Conservation (phyloP, 2,329 filamentous ascomycete species). For the Penicillium sp. region DNA sequence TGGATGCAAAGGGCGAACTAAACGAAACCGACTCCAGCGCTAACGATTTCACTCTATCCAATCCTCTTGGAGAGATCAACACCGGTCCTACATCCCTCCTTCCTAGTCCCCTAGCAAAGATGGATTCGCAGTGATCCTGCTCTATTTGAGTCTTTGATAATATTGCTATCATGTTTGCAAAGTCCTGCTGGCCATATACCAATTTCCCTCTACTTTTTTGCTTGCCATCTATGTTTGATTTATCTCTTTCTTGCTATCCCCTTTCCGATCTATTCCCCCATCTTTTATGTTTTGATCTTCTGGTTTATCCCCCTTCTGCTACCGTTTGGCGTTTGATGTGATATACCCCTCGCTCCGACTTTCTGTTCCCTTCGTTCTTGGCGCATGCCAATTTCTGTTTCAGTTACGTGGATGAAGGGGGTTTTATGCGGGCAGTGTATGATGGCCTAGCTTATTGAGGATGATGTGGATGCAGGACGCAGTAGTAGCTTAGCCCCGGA, state of each 20-base stretch:
- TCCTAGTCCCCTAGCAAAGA: constrained; percentile 26
- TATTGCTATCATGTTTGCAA: neutral
- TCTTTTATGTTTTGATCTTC: constrained; percentile 5
- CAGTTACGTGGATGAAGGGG: constrained; percentile 21
- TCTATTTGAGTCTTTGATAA: neutral
- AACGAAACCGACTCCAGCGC: neutral
- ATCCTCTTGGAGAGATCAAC: constrained; percentile 29
- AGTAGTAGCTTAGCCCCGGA: constrained; percentile 6
- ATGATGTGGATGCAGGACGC: neutral
- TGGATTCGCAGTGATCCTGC: constrained; percentile 21
- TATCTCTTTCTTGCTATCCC: neutral
- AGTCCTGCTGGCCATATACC: neutral
- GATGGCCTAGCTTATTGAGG: constrained; percentile 16
- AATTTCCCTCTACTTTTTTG: neutral
- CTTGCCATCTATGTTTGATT: no score
- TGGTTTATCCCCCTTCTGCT: neutral
- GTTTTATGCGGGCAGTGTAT: constrained; percentile 12
- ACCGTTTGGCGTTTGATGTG: constrained; percentile 38
- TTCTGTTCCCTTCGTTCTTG: constrained; percentile 25
- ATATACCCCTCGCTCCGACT: constrained; percentile 40
- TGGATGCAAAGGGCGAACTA: constrained; percentile 15
- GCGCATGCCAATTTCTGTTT: constrained; percentile 21
- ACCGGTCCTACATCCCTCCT: constrained; percentile 27
- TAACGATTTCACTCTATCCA: constrained; percentile 10
- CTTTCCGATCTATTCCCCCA: constrained; percentile 1